These are phyloP conservation scores for Hamamelis virginiana DNA, from an alignment of 164 flowering plant species.

Conservation along the genomic window DNA sequence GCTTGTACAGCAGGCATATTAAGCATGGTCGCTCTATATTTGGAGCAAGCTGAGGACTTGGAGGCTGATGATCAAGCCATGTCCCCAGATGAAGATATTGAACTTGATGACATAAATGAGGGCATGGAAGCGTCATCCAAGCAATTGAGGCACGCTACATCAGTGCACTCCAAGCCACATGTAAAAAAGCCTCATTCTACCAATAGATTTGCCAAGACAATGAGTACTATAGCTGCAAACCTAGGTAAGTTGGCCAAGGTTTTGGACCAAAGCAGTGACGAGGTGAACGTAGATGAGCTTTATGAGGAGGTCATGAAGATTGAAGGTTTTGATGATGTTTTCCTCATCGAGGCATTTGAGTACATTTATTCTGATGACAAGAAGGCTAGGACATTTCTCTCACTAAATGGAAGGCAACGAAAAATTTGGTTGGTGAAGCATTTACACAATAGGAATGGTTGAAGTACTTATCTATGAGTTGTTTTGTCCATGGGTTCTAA, in stretches of 20 bases:
- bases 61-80: background rate
- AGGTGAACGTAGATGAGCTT: background rate
- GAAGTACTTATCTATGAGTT: slow-evolving; percentile 6
- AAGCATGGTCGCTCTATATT: slow-evolving; percentile 1
- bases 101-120: slow-evolving; percentile 1
- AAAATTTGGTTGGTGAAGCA: slow-evolving; percentile 8
- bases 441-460: background rate
- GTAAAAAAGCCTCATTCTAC: background rate
- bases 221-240: slow-evolving; percentile 6
- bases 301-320: slow-evolving; percentile 10
- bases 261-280: background rate
- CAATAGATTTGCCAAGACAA: background rate
- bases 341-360: slow-evolving; percentile 6
- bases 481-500: background rate
- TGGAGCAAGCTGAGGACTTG: background rate
- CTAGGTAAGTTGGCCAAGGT: background rate
- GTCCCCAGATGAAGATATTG: background rate
- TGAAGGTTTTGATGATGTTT: background rate
- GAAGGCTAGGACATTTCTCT: slow-evolving; percentile 7
- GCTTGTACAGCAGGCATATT: slow-evolving; percentile 10
- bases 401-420: background rate
- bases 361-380: slow-evolving; percentile 5
- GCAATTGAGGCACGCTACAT: background rate
- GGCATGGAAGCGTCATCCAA: slow-evolving; percentile 11
- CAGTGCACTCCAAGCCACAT: background rate